Base-by-base conservation (phyloP, 2,329 filamentous ascomycete genomes). In the Plectosphaerella sp. region DNA sequence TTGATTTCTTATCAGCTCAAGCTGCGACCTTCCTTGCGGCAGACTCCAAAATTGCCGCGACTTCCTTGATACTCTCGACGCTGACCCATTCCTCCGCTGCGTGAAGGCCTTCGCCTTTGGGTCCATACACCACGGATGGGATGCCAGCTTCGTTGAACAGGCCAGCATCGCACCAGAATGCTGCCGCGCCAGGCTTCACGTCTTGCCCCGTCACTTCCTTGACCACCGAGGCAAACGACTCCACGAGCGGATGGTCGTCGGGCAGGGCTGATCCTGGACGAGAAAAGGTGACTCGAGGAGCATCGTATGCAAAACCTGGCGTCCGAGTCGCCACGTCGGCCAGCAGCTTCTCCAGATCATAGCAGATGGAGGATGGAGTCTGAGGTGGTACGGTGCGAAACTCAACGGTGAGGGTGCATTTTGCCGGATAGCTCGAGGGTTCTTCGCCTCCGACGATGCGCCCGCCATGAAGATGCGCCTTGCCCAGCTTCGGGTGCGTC, bases 101-200 rank as follows among this genome's bases (percentile, higher is more conserved):
- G 57, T 82, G 76, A 4, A 80, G 55, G 0, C 78, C 78, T n/a
- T 71, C 68, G 0, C 76, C 77, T 9, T 59, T 62, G 0, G 75
- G 75, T 0, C 77, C 75, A 59, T 71, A 78, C 1, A 80, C 64
- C 15, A 81, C 61, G 0, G 69, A 62, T 0, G 75, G 70, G 25
- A 80, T 75, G 0, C 75, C 77, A 14, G 61, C 64, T 16, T 72
- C 65, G 1, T 67, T 64, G 1, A 81, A 55, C 12, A 80, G 59
- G 2, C 77, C 77, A n/a, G 71, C 74, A 58, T 81, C 76, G 1
- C 74, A 76, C 79, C 77, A 81, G 54, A 70, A 78, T 0, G 68
- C 58, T 1, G 59, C 67, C 7, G 65, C 67, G 2, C 50, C 25
- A 1, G 74, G 53, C 0, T 50, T 51, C 0, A 66, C 61, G 0